Conservation (phyloP, 2,329 filamentous ascomycete species). For the Pyricularia grisea region DNA sequence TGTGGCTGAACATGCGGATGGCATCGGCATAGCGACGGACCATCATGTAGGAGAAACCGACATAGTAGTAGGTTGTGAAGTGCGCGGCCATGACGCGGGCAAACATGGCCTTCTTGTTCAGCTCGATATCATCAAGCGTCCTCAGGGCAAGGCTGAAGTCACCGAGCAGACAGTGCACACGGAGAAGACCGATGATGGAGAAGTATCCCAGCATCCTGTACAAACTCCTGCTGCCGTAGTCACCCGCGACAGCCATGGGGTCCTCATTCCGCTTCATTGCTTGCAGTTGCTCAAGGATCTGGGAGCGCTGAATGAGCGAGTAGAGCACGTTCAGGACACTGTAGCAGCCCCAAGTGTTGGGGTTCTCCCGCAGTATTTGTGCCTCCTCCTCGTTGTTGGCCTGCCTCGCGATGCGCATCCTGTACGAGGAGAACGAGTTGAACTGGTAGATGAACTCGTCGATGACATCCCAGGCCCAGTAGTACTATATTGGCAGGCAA, state of each 20-base stretch:
- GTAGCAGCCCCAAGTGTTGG: slow-evolving; percentile 99
- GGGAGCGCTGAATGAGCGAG: slow-evolving; percentile 95
- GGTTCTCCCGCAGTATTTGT: slow-evolving; percentile 84
- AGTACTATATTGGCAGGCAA: slow-evolving; percentile 54
- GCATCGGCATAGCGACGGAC: slow-evolving; percentile 98
- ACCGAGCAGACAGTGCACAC: slow-evolving; percentile 91
- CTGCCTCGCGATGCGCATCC: slow-evolving; percentile 79
- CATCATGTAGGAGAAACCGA: slow-evolving; percentile 99
- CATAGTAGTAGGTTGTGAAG: slow-evolving; percentile 99
- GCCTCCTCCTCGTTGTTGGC: slow-evolving; percentile 86
- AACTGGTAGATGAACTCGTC: slow-evolving; percentile 99
- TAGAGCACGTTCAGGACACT: slow-evolving; percentile 98
- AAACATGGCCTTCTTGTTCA: slow-evolving; percentile 99
- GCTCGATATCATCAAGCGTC: slow-evolving; percentile 97
- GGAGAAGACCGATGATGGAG: slow-evolving; percentile 93
- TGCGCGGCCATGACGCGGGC: slow-evolving; percentile 98
- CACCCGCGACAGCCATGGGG: slow-evolving; percentile 75
- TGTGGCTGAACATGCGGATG: slow-evolving; percentile 99
- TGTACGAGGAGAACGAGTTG: slow-evolving; percentile 97
- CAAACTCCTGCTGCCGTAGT: slow-evolving; percentile 87
- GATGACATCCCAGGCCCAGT: slow-evolving; percentile 99
- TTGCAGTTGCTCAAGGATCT: slow-evolving; percentile 94
- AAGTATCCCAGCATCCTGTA: slow-evolving; percentile 99
- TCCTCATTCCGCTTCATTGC: slow-evolving; percentile 95
- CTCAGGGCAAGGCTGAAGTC: slow-evolving; percentile 98